Conservation (phyloP, 495 filamentous ascomycete genomes). For the Zalerion maritima region DNA sequence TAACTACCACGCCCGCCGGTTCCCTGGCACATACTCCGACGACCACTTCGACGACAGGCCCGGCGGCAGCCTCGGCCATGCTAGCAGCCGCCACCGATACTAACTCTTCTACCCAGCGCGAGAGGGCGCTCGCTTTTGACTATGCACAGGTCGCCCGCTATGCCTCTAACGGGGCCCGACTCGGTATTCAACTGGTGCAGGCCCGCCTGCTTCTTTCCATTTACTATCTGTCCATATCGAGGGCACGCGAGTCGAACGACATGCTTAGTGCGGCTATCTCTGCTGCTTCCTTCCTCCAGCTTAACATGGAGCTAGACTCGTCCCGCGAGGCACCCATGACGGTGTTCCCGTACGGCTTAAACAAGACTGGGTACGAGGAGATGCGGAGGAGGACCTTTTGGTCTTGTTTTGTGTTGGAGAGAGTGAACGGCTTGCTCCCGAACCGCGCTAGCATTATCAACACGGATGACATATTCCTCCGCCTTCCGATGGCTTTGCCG, state of each 20-base stretch:
- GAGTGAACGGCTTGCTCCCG: slow-evolving; percentile 42
- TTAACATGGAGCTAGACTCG: slow-evolving; percentile 46
- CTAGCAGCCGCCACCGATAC: too few species aligned
- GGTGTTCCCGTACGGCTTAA: slow-evolving; percentile 41
- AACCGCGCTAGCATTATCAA: slow-evolving; percentile 29
- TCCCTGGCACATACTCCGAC: too few species aligned
- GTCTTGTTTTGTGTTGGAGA: slow-evolving; percentile 49
- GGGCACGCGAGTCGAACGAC: slow-evolving; percentile 41
- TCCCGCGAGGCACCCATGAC: slow-evolving; percentile 27
- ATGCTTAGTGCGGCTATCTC: slow-evolving; percentile 43
- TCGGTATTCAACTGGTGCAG: slow-evolving; percentile 47
- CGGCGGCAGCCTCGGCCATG: too few species aligned
- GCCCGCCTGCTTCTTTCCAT: slow-evolving; percentile 46
- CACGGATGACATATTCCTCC: slow-evolving; percentile 43
- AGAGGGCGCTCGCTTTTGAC: slow-evolving; percentile 23
- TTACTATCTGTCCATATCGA: slow-evolving; percentile 46
- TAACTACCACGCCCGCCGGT: too few species aligned
- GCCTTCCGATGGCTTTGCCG: slow-evolving; percentile 43
- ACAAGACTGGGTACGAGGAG: slow-evolving; percentile 43
- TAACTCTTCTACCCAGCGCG: too few species aligned
- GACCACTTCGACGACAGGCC: too few species aligned
- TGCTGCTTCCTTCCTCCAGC: slow-evolving; percentile 38
- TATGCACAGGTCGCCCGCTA: slow-evolving; percentile 45
- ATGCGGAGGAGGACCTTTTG: slow-evolving; percentile 54
- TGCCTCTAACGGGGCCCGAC: slow-evolving; percentile 35